Evolutionary conservation across 148 eudicot species (phyloP).

Genomic region (Hydrangea macrophylla): DNA sequence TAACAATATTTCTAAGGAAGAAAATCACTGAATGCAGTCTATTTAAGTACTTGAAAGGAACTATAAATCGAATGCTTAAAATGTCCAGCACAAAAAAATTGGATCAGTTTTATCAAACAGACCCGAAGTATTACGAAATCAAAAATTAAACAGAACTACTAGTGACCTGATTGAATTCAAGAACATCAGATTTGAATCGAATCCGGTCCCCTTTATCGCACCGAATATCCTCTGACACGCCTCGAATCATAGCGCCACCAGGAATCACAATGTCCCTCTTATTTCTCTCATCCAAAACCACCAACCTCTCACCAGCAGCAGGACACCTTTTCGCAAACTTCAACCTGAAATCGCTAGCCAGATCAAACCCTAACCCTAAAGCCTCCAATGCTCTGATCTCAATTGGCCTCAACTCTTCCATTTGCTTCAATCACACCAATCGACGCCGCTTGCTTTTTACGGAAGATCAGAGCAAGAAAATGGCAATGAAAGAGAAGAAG

Average conservation of each 20-base stretch:
- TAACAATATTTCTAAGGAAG: too few relatives aligned
- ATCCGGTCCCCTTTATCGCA: conserved; percentile 92
- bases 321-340: conserved; percentile 59
- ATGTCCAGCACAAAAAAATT: too few relatives aligned
- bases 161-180: conserved; percentile 89
- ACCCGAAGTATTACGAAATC: background rate
- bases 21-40: too few relatives aligned
- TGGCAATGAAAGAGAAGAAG: background rate
- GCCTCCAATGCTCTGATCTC: conserved; percentile 62
- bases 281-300: conserved; percentile 51
- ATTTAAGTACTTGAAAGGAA: too few relatives aligned
- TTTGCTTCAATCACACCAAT: background rate
- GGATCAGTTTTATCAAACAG: too few relatives aligned
- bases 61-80: too few relatives aligned
- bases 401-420: conserved; percentile 32
- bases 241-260: conserved; percentile 40
- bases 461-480: background rate
- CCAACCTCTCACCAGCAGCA: conserved; percentile 46
- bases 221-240: conserved; percentile 66
- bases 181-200: conserved; percentile 88
- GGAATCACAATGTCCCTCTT: conserved; percentile 63
- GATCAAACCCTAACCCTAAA: conserved; percentile 84
- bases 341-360: conserved; percentile 77
- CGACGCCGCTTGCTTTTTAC: background rate
- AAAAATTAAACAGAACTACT: too few relatives aligned